Evolutionary conservation across 2,329 filamentous ascomycete genomes (phyloP).

Genomic region (Alternaria triticimaculans): DNA sequence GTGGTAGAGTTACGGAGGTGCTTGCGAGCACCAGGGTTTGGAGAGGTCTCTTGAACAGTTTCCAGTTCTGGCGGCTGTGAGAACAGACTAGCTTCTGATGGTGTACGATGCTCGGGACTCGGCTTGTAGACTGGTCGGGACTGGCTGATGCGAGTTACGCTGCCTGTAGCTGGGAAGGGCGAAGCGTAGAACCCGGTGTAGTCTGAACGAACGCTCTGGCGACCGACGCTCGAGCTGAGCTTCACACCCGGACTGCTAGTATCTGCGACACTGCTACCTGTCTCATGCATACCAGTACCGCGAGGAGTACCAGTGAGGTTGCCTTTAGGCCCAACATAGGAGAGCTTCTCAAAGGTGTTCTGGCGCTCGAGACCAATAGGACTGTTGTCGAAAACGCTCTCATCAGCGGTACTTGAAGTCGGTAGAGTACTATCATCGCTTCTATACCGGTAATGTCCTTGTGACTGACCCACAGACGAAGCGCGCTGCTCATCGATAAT

Average conservation of each 20-base stretch:
- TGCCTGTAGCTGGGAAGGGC: conserved; percentile 28
- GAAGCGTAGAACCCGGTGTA: conserved; percentile 31
- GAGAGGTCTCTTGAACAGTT: conserved; percentile 18
- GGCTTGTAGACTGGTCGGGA: not conserved
- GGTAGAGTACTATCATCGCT: not conserved
- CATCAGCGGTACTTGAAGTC: conserved; percentile 7
- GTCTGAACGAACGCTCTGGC: conserved; percentile 14
- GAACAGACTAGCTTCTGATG: conserved; percentile 32
- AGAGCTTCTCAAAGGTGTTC: conserved; percentile 47
- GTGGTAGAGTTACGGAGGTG: conserved; percentile 25
- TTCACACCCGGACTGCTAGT: conserved; percentile 42
- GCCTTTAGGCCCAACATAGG: conserved; percentile 40
- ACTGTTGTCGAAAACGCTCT: conserved; percentile 1
- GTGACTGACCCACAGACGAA: not conserved
- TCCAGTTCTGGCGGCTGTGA: conserved; percentile 20
- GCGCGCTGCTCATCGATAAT: conserved; percentile 29
- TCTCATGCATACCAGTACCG: conserved; percentile 46
- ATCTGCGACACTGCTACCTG: conserved; percentile 49
- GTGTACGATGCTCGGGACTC: conserved; percentile 21
- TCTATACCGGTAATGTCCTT: conserved; percentile 1
- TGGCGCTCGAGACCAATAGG: conserved; percentile 26
- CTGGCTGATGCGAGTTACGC: conserved; percentile 29
- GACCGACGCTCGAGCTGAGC: conserved; percentile 27
- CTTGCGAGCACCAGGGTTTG: conserved; percentile 15
- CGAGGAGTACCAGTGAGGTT: conserved; percentile 48